Evolutionary conservation across 2,329 filamentous ascomycete genomes (phyloP), one percentile per base, ranked within the genome.

Genomic region (Claviceps pazoutovae): DNA sequence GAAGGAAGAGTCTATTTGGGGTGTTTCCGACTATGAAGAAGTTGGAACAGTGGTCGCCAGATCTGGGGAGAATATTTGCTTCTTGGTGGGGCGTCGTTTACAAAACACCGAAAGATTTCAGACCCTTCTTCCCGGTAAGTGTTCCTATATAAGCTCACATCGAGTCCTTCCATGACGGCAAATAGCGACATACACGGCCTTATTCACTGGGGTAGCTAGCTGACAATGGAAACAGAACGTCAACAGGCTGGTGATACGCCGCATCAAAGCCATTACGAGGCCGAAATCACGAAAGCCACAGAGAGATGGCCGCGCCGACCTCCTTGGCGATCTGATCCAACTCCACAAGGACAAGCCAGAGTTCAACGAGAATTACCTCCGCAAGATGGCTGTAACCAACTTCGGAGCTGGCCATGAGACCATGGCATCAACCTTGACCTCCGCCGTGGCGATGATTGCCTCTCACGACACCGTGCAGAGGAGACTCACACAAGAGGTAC

Each of bases 371-470:
- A 61, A 57, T 0, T 77, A 78, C 50, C 66, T 78, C 9, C 69
- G 71, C 2, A 72, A 74, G 30, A 73, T 78, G 66, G 73, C 72
- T 2, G 65, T 76, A 2, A 77, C 75, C 2, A 78, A 78, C 55
- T 78, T 78, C 56, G 75, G 75, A 11, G 75, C 75, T 1, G 75
- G 75, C 0, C 75, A 78, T 53, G 75, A 78, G 57, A 78, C 75
- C 0, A 68, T 76, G 64, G 73, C 73, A 11, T 74, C 74, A 1
- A 74, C 75, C 0, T 58, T 78, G 6, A 77, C 74, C 0, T 71
- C 75, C 3, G 63, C 69, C 21, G 58, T 79, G 46, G 64, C 71
- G 46, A 69, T 75, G 66, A 64, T 79, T 23, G 73, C 67, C 1
- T 67, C 68, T 0, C 65, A 73, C 34, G 41, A 57, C 0, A 56